phyloP scores from a whole-genome alignment of 768 basidiomycete species.

The Tubosaeta brunneosetosa region DNA sequence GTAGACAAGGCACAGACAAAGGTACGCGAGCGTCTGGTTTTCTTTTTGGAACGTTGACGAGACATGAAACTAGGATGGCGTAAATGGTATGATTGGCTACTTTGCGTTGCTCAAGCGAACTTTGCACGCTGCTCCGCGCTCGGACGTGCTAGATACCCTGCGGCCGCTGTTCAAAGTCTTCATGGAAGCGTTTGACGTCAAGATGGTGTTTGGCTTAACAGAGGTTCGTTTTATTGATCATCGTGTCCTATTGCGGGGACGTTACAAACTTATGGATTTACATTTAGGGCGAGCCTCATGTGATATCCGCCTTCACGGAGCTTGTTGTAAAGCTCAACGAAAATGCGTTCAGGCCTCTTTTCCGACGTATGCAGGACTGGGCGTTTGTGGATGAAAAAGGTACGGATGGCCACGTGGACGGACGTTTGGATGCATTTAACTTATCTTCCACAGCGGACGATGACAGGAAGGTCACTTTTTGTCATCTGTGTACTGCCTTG shows the following conservation, averaged over 20 bases:
- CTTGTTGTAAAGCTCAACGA: slow-evolving; percentile 93
- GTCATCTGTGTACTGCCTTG: slow-evolving; percentile 65
- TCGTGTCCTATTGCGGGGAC: too few species aligned
- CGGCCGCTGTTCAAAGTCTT: slow-evolving; percentile 73
- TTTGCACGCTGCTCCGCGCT: slow-evolving; percentile 59
- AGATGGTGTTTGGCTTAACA: slow-evolving; percentile 23
- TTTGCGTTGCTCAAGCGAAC: slow-evolving; percentile 65
- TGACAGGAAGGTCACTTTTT: slow-evolving; percentile 65
- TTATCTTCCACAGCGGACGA: slow-evolving; percentile 20
- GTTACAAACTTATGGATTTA: neutral
- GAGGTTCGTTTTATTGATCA: slow-evolving; percentile 20
- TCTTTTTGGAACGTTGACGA: neutral
- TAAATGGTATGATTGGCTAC: slow-evolving; percentile 38
- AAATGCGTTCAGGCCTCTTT: slow-evolving; percentile 82
- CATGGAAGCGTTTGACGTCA: slow-evolving; percentile 68
- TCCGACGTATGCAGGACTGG: slow-evolving; percentile 93
- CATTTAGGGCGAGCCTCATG: slow-evolving; percentile 45
- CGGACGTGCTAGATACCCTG: slow-evolving; percentile 60
- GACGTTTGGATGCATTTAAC: neutral
- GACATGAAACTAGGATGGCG: slow-evolving; percentile 15
- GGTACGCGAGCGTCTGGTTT: slow-evolving; percentile 26
- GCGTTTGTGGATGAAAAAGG: slow-evolving; percentile 62
- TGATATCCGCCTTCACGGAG: slow-evolving; percentile 77
- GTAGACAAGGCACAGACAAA: slow-evolving; percentile 32
- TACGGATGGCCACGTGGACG: slow-evolving; percentile 25